A percentile compares a stretch with the other conserved stretches of the same genome.
Evolutionary conservation across 257 asterid species (phyloP).

Genomic region (Ligustrum vulgare): DNA sequence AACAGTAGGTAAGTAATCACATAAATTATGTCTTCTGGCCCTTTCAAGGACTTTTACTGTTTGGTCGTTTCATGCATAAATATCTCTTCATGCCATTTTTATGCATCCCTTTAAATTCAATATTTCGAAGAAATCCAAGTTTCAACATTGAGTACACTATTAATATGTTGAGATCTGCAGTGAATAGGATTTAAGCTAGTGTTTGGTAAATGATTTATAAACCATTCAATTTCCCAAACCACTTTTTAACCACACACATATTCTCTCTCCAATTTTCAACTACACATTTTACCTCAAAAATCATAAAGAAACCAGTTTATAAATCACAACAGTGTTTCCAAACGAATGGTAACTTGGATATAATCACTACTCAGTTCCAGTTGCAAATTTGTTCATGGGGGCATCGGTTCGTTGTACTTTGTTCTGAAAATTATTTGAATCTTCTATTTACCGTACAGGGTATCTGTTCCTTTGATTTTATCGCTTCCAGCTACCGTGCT

Average conservation of each 20-base stretch:
- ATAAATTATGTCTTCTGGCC: slow-evolving; percentile 3
- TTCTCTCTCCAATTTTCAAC: too few species aligned
- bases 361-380: not conserved
- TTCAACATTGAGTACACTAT: not conserved
- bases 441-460: slow-evolving; percentile 45
- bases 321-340: too few species aligned
- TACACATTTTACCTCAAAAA: too few species aligned
- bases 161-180: not conserved
- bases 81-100: slow-evolving; percentile 13
- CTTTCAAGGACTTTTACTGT: slow-evolving; percentile 6
- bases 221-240: too few species aligned
- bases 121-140: slow-evolving; percentile 5
- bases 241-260: too few species aligned
- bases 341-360: not conserved
- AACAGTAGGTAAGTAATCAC: slow-evolving; percentile 56
- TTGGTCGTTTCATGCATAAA: slow-evolving; percentile 2
- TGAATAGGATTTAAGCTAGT: not conserved
- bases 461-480: slow-evolving; percentile 75
- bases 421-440: slow-evolving; percentile 17
- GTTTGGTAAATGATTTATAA: too few species aligned
- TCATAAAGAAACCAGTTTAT: too few species aligned
- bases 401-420: not conserved
- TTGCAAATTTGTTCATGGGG: not conserved
- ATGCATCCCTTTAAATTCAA: slow-evolving; percentile 3
- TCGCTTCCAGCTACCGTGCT: slow-evolving; percentile 82